phyloP scores from a whole-genome alignment of 129 eudicot species.

The Heracleum sosnowskyi region DNA sequence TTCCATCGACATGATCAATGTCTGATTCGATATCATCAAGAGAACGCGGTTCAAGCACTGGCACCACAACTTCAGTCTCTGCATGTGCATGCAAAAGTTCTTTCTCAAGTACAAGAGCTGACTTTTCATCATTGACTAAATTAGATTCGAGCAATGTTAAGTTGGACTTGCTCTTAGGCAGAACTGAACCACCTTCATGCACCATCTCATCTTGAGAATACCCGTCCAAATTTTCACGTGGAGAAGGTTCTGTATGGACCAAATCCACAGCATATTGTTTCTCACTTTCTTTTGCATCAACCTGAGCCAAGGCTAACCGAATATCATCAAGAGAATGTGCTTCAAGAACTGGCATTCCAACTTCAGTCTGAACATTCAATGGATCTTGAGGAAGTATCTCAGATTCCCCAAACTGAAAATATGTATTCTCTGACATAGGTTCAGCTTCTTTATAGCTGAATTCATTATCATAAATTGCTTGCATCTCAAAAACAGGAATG shows the following conservation, averaged over 20 bases:
- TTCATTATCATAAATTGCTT: constrained; percentile 8
- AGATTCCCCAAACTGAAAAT: neutral
- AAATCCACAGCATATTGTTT: constrained; percentile 13
- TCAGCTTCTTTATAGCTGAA: neutral
- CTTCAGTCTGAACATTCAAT: neutral
- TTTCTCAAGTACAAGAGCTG: neutral
- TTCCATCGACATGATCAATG: constrained; percentile 14
- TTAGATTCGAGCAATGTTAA: constrained; percentile 9
- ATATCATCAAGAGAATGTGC: constrained; percentile 25
- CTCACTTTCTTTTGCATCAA: constrained; percentile 10
- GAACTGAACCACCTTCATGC: neutral
- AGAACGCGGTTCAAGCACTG: constrained; percentile 23
- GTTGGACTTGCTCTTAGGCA: neutral
- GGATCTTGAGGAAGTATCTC: neutral
- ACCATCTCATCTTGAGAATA: constrained; percentile 6
- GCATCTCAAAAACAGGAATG: constrained; percentile 7
- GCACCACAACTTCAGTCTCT: constrained; percentile 13
- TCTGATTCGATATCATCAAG: constrained; percentile 21
- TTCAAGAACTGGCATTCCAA: constrained; percentile 23
- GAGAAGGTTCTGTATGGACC: neutral
- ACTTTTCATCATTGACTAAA: neutral
- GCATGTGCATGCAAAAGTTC: neutral
- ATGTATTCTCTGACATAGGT: neutral
- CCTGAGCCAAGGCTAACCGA: constrained; percentile 14
- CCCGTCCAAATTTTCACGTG: constrained; percentile 9